Evolutionary conservation across 2,329 filamentous ascomycete genomes (phyloP), one percentile per base, ranked within the genome.

Genomic region (Xylariaceae sp.): DNA sequence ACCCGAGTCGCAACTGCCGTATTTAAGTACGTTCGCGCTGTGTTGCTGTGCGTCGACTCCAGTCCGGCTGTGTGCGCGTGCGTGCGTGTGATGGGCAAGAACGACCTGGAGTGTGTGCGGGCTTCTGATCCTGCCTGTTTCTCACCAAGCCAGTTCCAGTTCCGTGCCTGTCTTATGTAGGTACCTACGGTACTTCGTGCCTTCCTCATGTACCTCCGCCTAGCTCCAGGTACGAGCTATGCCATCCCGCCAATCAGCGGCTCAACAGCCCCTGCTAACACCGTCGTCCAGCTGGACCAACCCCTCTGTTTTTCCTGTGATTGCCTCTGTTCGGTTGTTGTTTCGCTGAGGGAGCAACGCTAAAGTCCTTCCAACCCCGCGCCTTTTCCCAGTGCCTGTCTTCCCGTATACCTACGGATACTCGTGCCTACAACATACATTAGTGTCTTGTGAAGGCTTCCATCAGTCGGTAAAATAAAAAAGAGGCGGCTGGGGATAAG

Each of bases 401-500:
- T 30, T 30, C 23, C 23, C 23, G 23, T 30, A 30, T 30, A 30
- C 23, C 23, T 30, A 30, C 23, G 23, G 23, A 30, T 30, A 30
- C 23, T 30, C 23, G 23, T 30, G 23, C 23, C 23, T 30, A 30
- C 23, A 30, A 30, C 23, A 30, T 30, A 30, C 23, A 30, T 30
- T 30, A 30, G 23, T 30, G 23, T 30, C 23, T 30, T 30, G 11
- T 42, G 37, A 42, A 42, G 37, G 51, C 58, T 49, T 37, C n/a
- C 55, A 60, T 62, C 64, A 61, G 54, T 54, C 56, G 34, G 56
- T 49, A 67, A 66, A 53, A 59, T 49, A 67, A 66, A 53, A 59
- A 64, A 65, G 67, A 66, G 69, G 68, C 60, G 69, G 68, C 60
- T 70, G 69, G 69, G 67, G 61, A 66, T 54, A 57, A 56, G 53